A percentile compares a stretch with the other conserved stretches of the same genome.
Evolutionary conservation across 2,329 filamentous ascomycete genomes (phyloP).

Genomic region (Aspergillus oerlinghausenensis): DNA sequence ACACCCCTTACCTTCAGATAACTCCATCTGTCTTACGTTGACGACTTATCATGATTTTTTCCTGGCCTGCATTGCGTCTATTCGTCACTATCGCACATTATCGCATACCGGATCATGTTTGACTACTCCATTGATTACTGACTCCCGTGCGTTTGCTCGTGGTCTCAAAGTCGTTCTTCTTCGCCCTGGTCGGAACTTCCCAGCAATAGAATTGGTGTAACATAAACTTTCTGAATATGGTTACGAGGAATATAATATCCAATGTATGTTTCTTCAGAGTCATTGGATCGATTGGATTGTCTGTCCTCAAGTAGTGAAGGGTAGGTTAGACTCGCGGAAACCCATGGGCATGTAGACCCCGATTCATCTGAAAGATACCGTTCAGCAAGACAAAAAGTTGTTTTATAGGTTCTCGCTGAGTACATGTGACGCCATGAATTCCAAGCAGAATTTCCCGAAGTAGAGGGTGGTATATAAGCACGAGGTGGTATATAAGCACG

Average conservation of each 20-base stretch:
- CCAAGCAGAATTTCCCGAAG: background rate
- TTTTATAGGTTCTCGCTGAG: background rate
- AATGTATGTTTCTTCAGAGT: background rate
- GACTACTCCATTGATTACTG: background rate
- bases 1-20: constrained; percentile 5
- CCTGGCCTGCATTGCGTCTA: constrained; percentile 16
- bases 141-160: background rate
- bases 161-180: constrained; percentile 4
- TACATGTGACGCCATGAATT: background rate
- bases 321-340: background rate
- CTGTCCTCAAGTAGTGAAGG: background rate
- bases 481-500: background rate
- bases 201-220: constrained; percentile 30
- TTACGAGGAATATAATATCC: background rate
- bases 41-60: constrained; percentile 22
- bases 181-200: constrained; percentile 1
- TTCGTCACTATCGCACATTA: constrained; percentile 12
- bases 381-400: background rate
- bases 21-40: constrained; percentile 3
- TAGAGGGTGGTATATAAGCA: background rate
- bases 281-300: background rate
- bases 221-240: constrained; percentile 15
- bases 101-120: background rate
- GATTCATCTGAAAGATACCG: background rate
- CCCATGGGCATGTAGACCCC: background rate